These are phyloP conservation scores for Sutorius eximius DNA, from an alignment of 1,284 basidiomycete species.

Conservation along the genomic window DNA sequence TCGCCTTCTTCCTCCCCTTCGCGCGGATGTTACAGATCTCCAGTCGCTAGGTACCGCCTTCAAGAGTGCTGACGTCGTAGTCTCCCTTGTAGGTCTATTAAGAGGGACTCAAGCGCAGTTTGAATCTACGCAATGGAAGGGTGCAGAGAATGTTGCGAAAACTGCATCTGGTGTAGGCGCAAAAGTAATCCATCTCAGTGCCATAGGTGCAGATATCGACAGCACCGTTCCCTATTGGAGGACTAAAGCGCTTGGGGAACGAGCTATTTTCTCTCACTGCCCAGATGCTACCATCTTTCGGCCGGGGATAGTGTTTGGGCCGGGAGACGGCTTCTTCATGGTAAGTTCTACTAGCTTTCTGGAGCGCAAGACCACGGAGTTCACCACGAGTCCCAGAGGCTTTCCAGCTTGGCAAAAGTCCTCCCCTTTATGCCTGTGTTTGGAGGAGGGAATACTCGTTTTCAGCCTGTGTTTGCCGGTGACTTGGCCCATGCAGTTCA, in stretches of 20 bases:
- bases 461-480: conserved; percentile 70
- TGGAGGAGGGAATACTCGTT: conserved; percentile 61
- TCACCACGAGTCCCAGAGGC: conserved; percentile 43
- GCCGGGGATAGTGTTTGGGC: conserved; percentile 71
- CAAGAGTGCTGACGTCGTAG: conserved; percentile 51
- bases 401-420: conserved; percentile 55
- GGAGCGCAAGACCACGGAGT: neutral
- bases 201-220: conserved; percentile 54
- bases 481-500: conserved; percentile 64
- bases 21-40: conserved; percentile 53
- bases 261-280: conserved; percentile 45
- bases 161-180: conserved; percentile 48
- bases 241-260: conserved; percentile 66
- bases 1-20: conserved; percentile 44
- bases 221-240: conserved; percentile 53
- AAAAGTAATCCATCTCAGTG: conserved; percentile 60
- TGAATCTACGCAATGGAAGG: conserved; percentile 59
- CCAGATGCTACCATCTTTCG: conserved; percentile 62
- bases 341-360: conserved; percentile 34
- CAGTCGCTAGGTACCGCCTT: conserved; percentile 48
- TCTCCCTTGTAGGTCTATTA: conserved; percentile 67
- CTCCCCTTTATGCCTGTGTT: conserved; percentile 73
- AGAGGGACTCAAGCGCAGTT: conserved; percentile 55
- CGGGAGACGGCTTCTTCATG: conserved; percentile 71
- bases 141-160: conserved; percentile 61